These are phyloP conservation scores for Trichoderma breve DNA, from an alignment of 2,329 filamentous ascomycete genomes.

Conservation along the genomic window DNA sequence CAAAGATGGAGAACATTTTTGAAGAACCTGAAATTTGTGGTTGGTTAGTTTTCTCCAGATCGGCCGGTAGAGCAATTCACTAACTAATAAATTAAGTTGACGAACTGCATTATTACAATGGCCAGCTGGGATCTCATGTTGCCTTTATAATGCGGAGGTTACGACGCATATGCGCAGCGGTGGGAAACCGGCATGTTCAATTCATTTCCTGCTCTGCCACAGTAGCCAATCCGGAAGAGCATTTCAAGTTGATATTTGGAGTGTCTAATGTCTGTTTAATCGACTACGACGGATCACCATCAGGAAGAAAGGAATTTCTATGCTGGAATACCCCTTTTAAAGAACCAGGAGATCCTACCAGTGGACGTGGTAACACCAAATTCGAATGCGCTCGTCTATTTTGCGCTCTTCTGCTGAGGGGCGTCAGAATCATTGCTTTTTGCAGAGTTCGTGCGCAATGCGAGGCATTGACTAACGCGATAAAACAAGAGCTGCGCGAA, in stretches of 20 bases:
- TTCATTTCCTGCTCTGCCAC: conserved; percentile 98
- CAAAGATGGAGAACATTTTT: conserved; percentile 84
- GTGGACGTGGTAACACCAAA: conserved; percentile 79
- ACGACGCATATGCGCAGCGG: conserved; percentile 80
- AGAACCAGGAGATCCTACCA: conserved; percentile 81
- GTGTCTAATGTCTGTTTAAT: conserved; percentile 76
- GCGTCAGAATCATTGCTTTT: conserved; percentile 90
- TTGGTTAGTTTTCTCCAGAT: conserved; percentile 46
- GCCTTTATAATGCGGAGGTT: conserved; percentile 91
- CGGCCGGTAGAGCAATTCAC: not conserved
- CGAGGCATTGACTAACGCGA: conserved; percentile 75
- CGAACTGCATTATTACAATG: conserved; percentile 95
- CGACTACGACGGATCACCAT: conserved; percentile 90
- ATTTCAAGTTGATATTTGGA: conserved; percentile 94
- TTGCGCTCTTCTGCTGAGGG: conserved; percentile 82
- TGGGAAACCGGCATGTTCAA: conserved; percentile 80
- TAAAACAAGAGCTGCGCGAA: conserved; percentile 72
- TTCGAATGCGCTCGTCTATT: conserved; percentile 87
- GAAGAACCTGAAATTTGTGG: conserved; percentile 86
- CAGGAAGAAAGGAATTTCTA: conserved; percentile 85
- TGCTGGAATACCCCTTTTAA: conserved; percentile 98
- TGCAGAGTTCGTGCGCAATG: conserved; percentile 85
- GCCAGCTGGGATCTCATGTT: conserved; percentile 88
- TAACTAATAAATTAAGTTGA: conserved; percentile 50
- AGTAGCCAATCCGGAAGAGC: conserved; percentile 84